These are phyloP conservation scores for Otatea glauca DNA, from an alignment of 176 grass and related monocot species.

Conservation along the genomic window DNA sequence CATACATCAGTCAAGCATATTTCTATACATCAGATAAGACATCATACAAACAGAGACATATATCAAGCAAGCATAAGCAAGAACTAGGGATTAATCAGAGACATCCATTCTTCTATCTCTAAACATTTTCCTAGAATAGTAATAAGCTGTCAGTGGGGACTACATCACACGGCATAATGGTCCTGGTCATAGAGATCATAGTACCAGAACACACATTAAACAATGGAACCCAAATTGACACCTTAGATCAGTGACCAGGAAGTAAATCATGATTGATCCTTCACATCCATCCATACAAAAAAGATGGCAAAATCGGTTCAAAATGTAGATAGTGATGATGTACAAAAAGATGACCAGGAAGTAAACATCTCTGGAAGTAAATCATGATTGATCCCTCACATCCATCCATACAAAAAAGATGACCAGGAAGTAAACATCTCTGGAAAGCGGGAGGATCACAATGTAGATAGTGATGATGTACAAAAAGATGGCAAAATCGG, in stretches of 20 bases:
- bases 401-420: too few relatives aligned
- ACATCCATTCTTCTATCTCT: slow-evolving; percentile 22
- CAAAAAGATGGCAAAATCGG: slow-evolving; percentile 41
- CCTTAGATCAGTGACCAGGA: slow-evolving; percentile 39
- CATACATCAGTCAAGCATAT: too few relatives aligned
- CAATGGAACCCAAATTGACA: slow-evolving; percentile 39
- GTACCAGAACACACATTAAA: neutral
- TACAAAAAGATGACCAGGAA: too few relatives aligned
- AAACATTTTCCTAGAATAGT: neutral
- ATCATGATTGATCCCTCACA: too few relatives aligned
- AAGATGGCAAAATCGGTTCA: slow-evolving; percentile 53
- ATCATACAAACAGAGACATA: too few relatives aligned
- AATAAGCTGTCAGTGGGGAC: neutral
- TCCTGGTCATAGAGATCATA: neutral
- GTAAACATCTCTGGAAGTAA: too few relatives aligned
- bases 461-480: too few relatives aligned
- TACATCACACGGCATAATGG: slow-evolving; percentile 9
- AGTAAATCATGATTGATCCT: slow-evolving; percentile 45
- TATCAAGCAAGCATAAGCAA: too few relatives aligned
- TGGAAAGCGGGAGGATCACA: too few relatives aligned
- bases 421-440: too few relatives aligned
- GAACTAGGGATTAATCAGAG: too few relatives aligned
- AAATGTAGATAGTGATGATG: slow-evolving; percentile 34
- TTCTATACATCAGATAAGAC: too few relatives aligned
- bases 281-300: slow-evolving; percentile 58